Conservation (phyloP, 202 grass and related monocot species). For the Alloteropsis angusta region DNA sequence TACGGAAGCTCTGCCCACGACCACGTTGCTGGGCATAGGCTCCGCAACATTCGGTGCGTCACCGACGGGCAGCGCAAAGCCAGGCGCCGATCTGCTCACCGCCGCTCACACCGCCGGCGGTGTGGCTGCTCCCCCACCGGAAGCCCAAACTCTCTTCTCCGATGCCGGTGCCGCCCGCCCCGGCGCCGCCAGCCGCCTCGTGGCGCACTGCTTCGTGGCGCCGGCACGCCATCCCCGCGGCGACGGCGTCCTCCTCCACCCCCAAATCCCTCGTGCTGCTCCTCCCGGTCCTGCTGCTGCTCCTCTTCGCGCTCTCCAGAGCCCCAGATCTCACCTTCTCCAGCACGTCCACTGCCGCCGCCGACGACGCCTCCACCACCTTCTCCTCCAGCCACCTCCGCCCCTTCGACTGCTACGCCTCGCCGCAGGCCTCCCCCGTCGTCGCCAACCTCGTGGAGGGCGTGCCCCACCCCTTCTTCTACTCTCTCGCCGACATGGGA, state of each 20-base stretch:
- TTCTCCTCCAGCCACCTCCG: conserved; percentile 13
- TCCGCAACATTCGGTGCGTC: background rate
- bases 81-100: background rate
- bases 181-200: background rate
- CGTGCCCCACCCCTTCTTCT: conserved; percentile 69
- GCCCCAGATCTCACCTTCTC: conserved; percentile 37
- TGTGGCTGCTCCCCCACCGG: background rate
- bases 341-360: background rate
- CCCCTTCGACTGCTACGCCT: conserved; percentile 69
- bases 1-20: background rate
- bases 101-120: background rate
- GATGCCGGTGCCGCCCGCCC: conserved; percentile 26
- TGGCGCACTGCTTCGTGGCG: conserved; percentile 22
- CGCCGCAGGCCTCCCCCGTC: conserved; percentile 73
- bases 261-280: conserved; percentile 27
- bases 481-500: conserved; percentile 76
- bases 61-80: background rate
- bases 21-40: background rate
- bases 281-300: conserved; percentile 36
- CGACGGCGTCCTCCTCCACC: conserved; percentile 3
- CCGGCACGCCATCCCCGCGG: conserved; percentile 12
- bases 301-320: conserved; percentile 44
- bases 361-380: background rate
- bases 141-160: background rate
- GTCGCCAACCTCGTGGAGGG: conserved; percentile 85